phyloP scores from a whole-genome alignment of 108 stramenopile genomes.

The Nitzschia inconspicua region DNA sequence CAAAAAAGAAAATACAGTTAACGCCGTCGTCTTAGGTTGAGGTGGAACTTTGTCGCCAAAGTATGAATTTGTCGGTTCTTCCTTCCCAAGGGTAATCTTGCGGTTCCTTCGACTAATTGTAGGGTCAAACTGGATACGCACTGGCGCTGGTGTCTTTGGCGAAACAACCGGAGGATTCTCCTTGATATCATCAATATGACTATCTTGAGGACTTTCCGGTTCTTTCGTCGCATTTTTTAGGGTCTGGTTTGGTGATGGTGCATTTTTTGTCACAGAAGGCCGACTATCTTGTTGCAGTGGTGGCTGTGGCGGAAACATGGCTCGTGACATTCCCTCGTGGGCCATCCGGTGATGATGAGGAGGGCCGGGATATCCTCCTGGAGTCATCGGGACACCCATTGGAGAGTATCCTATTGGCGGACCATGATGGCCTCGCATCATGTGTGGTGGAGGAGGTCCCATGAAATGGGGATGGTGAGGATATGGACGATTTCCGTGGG shows the following conservation, averaged over 20 bases:
- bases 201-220: conserved; percentile 21
- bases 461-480: conserved; percentile 7
- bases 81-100: conserved; percentile 18
- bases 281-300: conserved; percentile 8
- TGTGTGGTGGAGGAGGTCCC: conserved; percentile 19
- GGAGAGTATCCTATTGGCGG: conserved; percentile 36
- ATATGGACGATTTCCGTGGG: conserved; percentile 8
- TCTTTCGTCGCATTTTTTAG: background rate
- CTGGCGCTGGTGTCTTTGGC: conserved; percentile 16
- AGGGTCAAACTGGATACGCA: conserved; percentile 30
- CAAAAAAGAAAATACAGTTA: conserved; percentile 69
- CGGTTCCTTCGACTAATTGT: conserved; percentile 33
- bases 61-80: conserved; percentile 38
- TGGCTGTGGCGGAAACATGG: conserved; percentile 20
- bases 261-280: background rate
- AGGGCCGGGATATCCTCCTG: conserved; percentile 17
- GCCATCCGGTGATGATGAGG: conserved; percentile 1
- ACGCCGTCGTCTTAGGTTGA: conserved; percentile 57
- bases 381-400: conserved; percentile 38
- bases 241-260: background rate
- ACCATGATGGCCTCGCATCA: conserved; percentile 11
- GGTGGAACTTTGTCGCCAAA: conserved; percentile 52
- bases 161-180: background rate
- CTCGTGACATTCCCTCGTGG: conserved; percentile 6
- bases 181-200: background rate